Evolutionary conservation across 257 asterid species (phyloP).

Genomic region (Solanum commersonii): DNA sequence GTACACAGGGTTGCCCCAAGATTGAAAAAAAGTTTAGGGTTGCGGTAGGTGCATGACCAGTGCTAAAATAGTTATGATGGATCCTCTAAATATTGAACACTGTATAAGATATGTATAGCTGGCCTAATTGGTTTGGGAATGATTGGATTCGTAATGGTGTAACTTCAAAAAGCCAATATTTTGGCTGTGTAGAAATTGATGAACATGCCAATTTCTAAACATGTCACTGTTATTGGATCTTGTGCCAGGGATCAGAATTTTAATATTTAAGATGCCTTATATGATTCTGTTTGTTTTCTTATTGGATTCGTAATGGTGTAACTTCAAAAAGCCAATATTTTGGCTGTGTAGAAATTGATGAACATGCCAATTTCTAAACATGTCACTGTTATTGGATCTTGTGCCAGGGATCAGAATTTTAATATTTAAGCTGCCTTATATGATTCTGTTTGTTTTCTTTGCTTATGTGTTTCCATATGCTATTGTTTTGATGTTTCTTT

Average conservation of each 20-base stretch:
- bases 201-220: not conserved
- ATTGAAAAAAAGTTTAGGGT: not conserved
- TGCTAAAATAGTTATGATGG: not conserved
- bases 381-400: not conserved
- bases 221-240: not conserved
- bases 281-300: not conserved
- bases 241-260: not conserved
- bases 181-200: not conserved
- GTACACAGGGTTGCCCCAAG: not conserved
- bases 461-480: not conserved
- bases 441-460: not conserved
- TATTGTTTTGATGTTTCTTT: not conserved
- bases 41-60: not conserved
- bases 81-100: not conserved
- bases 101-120: not conserved
- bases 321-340: not conserved
- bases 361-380: not conserved
- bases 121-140: not conserved
- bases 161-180: not conserved
- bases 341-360: not conserved
- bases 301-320: not conserved
- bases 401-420: not conserved
- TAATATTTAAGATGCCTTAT: not conserved
- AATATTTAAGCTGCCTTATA: not conserved
- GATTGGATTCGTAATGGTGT: not conserved